Evolutionary conservation across 108 stramenopile genomes (phyloP).

Genomic region (Craspedostauros australis): DNA sequence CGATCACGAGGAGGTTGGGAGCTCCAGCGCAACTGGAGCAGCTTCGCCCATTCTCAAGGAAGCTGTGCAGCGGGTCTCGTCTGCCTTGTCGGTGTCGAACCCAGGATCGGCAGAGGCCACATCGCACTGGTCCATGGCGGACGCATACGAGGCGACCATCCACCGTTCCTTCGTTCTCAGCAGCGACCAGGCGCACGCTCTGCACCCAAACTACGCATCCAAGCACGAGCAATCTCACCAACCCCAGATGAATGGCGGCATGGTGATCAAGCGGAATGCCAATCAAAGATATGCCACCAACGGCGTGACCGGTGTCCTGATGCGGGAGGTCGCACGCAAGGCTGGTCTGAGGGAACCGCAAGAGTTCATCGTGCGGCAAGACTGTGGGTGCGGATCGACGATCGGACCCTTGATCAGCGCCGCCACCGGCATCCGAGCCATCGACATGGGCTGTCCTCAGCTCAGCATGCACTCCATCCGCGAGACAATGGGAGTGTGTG

Average conservation of each 20-base stretch:
- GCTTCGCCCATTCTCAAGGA: conserved; percentile 82
- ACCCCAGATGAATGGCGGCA: conserved; percentile 90
- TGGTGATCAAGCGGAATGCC: conserved; percentile 96
- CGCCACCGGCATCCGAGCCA: conserved; percentile 85
- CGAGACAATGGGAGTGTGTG: conserved; percentile 84
- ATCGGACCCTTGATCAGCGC: conserved; percentile 94
- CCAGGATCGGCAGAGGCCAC: conserved; percentile 12
- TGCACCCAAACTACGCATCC: conserved; percentile 94
- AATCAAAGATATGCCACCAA: conserved; percentile 97
- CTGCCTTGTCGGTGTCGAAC: conserved; percentile 31
- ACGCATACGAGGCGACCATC: conserved; percentile 31
- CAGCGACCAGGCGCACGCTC: conserved; percentile 95
- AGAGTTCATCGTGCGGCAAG: conserved; percentile 91
- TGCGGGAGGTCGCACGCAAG: conserved; percentile 78
- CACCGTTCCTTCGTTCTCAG: conserved; percentile 56
- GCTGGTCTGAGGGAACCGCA: conserved; percentile 69
- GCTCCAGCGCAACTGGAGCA: conserved; percentile 67
- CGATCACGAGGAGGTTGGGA: conserved; percentile 98
- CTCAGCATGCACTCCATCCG: conserved; percentile 94
- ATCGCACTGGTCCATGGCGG: too few species aligned
- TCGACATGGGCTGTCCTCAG: conserved; percentile 96
- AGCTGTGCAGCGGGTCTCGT: conserved; percentile 63
- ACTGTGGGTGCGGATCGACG: conserved; percentile 93
- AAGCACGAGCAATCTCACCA: conserved; percentile 93
- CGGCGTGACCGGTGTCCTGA: conserved; percentile 76